phyloP scores from a whole-genome alignment of 495 filamentous ascomycete genomes.

The Lasiosphaeriaceae sp. region DNA sequence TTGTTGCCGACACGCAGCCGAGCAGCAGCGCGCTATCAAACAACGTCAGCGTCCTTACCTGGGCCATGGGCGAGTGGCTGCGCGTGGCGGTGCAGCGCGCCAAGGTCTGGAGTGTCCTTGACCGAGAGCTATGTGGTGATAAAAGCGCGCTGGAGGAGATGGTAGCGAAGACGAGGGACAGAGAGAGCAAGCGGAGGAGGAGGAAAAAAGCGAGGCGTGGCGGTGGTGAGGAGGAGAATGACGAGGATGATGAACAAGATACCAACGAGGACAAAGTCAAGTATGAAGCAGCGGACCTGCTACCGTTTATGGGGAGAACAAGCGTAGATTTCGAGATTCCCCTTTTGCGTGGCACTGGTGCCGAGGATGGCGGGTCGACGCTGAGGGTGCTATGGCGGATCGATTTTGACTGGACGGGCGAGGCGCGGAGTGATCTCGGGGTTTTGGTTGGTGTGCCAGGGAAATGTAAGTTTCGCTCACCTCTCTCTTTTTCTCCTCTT shows the following conservation, averaged over 20 bases:
- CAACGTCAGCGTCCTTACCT: constrained; percentile 43
- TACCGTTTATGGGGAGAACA: constrained; percentile 42
- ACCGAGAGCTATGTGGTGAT: constrained; percentile 33
- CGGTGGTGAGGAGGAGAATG: constrained; percentile 11
- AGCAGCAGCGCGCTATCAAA: constrained; percentile 32
- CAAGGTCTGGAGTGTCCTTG: constrained; percentile 42
- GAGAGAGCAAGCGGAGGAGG: constrained; percentile 19
- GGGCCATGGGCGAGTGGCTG: constrained; percentile 53
- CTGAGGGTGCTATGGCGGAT: constrained; percentile 53
- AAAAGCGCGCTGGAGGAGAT: constrained; percentile 24
- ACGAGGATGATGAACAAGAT: constrained; percentile 13
- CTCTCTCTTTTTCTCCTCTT: background rate
- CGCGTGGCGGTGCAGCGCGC: constrained; percentile 43
- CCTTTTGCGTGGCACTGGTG: constrained; percentile 3
- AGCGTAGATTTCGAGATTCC: constrained; percentile 39
- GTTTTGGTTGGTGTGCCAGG: constrained; percentile 44
- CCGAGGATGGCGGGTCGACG: constrained; percentile 17
- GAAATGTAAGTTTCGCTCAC: constrained; percentile 48
- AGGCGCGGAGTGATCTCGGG: constrained; percentile 50
- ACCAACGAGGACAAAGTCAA: background rate
- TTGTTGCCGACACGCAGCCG: constrained; percentile 6
- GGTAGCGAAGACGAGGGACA: constrained; percentile 22
- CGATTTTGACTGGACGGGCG: constrained; percentile 60
- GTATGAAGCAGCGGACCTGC: constrained; percentile 19
- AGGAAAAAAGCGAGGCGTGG: constrained; percentile 10